Evolutionary conservation across 305 asterid genomes (phyloP).

Genomic region (Fraxinus albicans): DNA sequence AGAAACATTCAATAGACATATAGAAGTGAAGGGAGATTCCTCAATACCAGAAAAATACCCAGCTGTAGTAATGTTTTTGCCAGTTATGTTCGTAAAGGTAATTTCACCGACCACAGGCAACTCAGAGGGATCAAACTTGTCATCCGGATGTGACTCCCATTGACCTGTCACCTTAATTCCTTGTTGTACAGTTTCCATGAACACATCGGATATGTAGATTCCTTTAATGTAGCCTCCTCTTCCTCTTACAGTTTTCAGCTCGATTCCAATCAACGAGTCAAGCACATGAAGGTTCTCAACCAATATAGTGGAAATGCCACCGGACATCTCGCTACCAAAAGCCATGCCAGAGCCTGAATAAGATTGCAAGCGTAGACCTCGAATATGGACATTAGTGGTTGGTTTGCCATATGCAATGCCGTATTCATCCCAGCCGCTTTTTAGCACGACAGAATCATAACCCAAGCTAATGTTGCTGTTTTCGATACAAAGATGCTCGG

Average conservation of each 20-base stretch:
- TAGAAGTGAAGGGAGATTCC: slow-evolving; percentile 76
- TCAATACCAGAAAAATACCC: slow-evolving; percentile 67
- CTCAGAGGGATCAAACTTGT: slow-evolving; percentile 62
- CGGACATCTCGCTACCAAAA: slow-evolving; percentile 96
- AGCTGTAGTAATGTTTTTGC: slow-evolving; percentile 55
- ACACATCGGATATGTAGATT: slow-evolving; percentile 43
- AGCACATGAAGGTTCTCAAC: slow-evolving; percentile 53
- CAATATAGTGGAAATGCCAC: slow-evolving; percentile 71
- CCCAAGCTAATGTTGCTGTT: slow-evolving; percentile 83
- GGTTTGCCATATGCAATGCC: slow-evolving; percentile 70
- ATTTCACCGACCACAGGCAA: slow-evolving; percentile 60
- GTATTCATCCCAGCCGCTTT: slow-evolving; percentile 99
- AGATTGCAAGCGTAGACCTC: slow-evolving; percentile 50
- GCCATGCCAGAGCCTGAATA: slow-evolving; percentile 70
- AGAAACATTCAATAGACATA: slow-evolving; percentile 65
- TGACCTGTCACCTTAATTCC: slow-evolving; percentile 78
- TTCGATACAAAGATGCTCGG: slow-evolving; percentile 76
- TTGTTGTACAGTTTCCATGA: slow-evolving; percentile 51
- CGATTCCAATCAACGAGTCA: slow-evolving; percentile 57
- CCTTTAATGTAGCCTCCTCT: slow-evolving; percentile 75
- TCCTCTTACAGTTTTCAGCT: slow-evolving; percentile 69
- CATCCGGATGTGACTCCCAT: slow-evolving; percentile 72
- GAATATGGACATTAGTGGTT: slow-evolving; percentile 58
- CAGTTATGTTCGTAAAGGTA: slow-evolving; percentile 54
- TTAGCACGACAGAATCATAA: slow-evolving; percentile 68